Percentiles rank a stretch among this genome's conserved stretches.
phyloP scores from a whole-genome alignment of 176 grass and related monocot species.

The Chloris gayana region DNA sequence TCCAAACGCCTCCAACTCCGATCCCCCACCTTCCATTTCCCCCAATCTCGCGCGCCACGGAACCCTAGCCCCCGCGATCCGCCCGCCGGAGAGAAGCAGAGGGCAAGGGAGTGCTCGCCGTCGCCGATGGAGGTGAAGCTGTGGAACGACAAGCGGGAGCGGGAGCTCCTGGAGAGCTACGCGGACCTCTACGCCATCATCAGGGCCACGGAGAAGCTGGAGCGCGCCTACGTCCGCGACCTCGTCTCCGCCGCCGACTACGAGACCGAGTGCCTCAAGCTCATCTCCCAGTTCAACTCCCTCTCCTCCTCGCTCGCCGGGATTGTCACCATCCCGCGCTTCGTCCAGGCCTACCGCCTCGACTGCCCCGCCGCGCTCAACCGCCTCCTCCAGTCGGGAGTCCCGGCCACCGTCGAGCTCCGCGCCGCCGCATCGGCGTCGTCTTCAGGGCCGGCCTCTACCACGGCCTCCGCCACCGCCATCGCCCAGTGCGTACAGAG shows the following conservation, averaged over 20 bases:
- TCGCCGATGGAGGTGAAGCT: constrained; percentile 76
- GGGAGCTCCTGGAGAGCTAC: constrained; percentile 89
- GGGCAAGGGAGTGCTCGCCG: neutral
- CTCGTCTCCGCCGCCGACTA: constrained; percentile 87
- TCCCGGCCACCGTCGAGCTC: constrained; percentile 95
- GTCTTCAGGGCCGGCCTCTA: constrained; percentile 33
- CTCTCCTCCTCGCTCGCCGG: constrained; percentile 79
- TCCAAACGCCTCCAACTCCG: neutral
- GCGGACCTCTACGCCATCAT: constrained; percentile 96
- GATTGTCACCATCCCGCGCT: constrained; percentile 73
- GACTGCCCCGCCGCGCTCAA: constrained; percentile 88
- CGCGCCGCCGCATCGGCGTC: constrained; percentile 57
- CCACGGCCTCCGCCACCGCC: constrained; percentile 53
- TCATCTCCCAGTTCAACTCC: constrained; percentile 93
- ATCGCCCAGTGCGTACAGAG: constrained; percentile 94
- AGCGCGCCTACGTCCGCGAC: constrained; percentile 96
- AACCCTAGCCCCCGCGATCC: constrained; percentile 51
- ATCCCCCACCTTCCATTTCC: neutral
- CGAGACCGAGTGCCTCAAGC: constrained; percentile 96
- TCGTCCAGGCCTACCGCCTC: constrained; percentile 83
- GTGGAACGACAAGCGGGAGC: constrained; percentile 93
- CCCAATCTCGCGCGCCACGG: constrained; percentile 27
- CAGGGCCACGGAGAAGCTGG: constrained; percentile 91
- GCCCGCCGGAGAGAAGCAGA: constrained; percentile 7
- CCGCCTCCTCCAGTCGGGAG: constrained; percentile 84